Evolutionary conservation across 345 rosid genomes (phyloP), one percentile per base, ranked within the genome.

Genomic region (Turnera subulata): DNA sequence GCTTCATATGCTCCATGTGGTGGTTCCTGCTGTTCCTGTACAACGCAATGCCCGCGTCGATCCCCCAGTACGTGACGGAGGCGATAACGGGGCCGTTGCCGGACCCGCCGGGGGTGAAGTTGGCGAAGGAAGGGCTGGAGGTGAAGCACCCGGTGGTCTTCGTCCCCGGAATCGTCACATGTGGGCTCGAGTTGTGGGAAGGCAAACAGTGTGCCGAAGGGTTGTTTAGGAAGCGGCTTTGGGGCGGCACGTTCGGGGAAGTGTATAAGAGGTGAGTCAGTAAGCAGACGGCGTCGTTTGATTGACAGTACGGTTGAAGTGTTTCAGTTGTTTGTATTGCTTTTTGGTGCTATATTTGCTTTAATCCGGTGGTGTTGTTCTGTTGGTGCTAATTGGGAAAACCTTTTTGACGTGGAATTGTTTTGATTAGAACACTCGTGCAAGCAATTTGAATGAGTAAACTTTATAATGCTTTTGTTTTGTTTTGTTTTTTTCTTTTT

Each of bases 231-330:
- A 82, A 84, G 67, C 77, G 91, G n/a, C 80, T 84, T 40, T 84
- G 91, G 87, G 91, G 91, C 19, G 83, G 84, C 35, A 77, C 87
- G 3, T 84, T 84, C 53, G 91, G 91, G 11, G 91, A 82, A 56
- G 46, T 84, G 43, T 84, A 82, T 57, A 84, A 72, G 64, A 67
- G 87, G 91, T 84, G n/a, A n/a, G n/a, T 29, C 35, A 29, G 35
- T 29, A 8, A 29, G 4, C 5, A 29, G 8, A 29, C 35, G 35
- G 35, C 8, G 35, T 8, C 35, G 8, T 29, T 29, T 29, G 35
- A 29, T 4, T 29, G 35, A 29, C 8, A 8, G 8, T 29, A 3
- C 35, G 5, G 35, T 8, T 8, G 35, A 29, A 29, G 35, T 29
- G 35, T 29, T 29, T 8, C 35, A 29, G 35, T 29, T 29, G 5